Base-by-base conservation (phyloP, 768 basidiomycete species). In the Hortiboletus flavorubellus region DNA sequence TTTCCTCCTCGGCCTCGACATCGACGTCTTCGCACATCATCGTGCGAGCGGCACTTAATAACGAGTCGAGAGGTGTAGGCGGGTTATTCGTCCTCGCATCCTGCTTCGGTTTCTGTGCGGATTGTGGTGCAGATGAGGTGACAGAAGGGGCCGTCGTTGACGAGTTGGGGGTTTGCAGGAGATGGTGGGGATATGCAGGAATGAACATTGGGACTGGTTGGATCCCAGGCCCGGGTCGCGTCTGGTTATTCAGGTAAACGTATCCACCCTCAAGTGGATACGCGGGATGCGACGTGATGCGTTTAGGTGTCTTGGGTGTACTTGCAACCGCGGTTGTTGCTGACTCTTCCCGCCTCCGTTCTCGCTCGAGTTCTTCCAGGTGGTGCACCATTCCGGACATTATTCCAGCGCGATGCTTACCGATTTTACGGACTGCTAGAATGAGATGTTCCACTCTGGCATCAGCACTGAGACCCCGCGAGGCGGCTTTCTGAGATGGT, bases 401-500 rank as follows among this genome's bases (percentile, higher is more conserved):
- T n/a, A 81, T 65, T 5, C 77, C 77, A 1, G 83, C 80, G 8
- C 87, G 80, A 51, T 82, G 76, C 33, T 81, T 78, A 5, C 88
- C 88, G 4, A 89, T 76, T 50, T 74, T 83, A n/a, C 86, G 80
- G 9, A 87, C 84, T 4, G 89, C 89, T 12, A 87, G 72, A 2
- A 91, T 75, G 11, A 90, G 71, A 61, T 87, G 87, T 61, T 91
- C 89, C 0, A 79, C 76, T 44, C 85, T 80, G 5, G 89, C 89
- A 57, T 91, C 89, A 2, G 85, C 72, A 57, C 77, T 67, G 42
- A 80, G 54, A 39, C 79, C 66, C 35, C 62, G 63, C 5, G 66
- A 66, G 1, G 62, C 6, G 41, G 49, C 44, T 54, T 71, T 66
- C 49, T 70, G 69, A 33, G 65, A 62, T 30, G 53, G 46, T 47